These are phyloP conservation scores for Soucietia sequanensis DNA, from an alignment of 805 yeast genomes.

Conservation along the genomic window DNA sequence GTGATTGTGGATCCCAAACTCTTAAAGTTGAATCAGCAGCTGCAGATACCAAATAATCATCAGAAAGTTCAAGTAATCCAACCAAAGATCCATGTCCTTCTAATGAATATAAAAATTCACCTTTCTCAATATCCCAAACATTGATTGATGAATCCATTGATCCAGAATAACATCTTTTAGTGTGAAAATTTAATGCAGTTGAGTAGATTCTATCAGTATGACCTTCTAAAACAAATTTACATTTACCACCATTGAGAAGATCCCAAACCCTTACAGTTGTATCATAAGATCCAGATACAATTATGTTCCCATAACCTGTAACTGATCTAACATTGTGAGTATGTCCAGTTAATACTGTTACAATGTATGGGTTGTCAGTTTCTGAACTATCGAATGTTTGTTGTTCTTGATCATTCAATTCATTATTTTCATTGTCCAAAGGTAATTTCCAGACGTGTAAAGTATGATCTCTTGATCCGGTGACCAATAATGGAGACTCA, in stretches of 20 bases:
- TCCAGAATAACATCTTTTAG: slow-evolving; percentile 84
- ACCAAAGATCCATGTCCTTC: slow-evolving; percentile 91
- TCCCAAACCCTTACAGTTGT: slow-evolving; percentile 92
- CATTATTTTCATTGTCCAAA: slow-evolving; percentile 35
- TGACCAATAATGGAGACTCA: slow-evolving; percentile 59
- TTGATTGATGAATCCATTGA: slow-evolving; percentile 86
- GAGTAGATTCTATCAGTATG: slow-evolving; percentile 87
- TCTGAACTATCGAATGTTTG: slow-evolving; percentile 38
- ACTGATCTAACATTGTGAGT: slow-evolving; percentile 69
- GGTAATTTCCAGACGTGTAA: slow-evolving; percentile 59
- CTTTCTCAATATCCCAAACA: slow-evolving; percentile 85
- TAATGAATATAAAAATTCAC: slow-evolving; percentile 63
- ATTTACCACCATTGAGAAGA: slow-evolving; percentile 60
- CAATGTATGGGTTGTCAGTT: slow-evolving; percentile 57
- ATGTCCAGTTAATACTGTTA: slow-evolving; percentile 61
- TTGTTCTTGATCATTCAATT: slow-evolving; percentile 21
- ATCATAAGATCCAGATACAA: slow-evolving; percentile 91
- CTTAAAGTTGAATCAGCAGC: slow-evolving; percentile 94
- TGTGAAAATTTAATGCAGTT: slow-evolving; percentile 74
- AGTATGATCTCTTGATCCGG: slow-evolving; percentile 46
- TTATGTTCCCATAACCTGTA: slow-evolving; percentile 77
- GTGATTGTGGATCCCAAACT: slow-evolving; percentile 87
- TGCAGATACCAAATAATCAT: slow-evolving; percentile 80
- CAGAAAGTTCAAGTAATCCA: slow-evolving; percentile 77
- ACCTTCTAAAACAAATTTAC: slow-evolving; percentile 73